Evolutionary conservation across 106 monocot genomes (phyloP).

Genomic region (Gastrodia elata): DNA sequence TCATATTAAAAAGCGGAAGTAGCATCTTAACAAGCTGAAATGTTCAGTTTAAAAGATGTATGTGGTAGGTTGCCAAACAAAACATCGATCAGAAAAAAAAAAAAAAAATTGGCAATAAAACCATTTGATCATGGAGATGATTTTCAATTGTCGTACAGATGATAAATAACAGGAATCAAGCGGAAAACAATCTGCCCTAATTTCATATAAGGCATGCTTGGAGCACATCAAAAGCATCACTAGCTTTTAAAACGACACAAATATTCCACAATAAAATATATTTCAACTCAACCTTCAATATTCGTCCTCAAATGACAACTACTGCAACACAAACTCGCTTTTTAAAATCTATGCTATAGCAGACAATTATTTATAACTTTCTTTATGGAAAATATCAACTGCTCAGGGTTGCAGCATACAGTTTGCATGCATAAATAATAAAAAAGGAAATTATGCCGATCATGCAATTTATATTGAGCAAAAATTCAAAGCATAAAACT

Average conservation of each 20-base stretch:
- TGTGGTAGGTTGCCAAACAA: not conserved
- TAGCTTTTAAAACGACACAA: not conserved
- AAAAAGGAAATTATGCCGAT: not conserved
- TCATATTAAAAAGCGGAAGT: not conserved
- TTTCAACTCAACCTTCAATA: not conserved
- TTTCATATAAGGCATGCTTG: not conserved
- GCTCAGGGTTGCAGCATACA: not conserved
- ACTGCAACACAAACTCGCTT: not conserved
- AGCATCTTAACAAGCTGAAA: not conserved
- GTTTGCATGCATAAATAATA: not conserved
- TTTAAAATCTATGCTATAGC: not conserved
- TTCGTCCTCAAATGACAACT: not conserved
- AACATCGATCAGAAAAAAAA: not conserved
- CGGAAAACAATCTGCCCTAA: not conserved
- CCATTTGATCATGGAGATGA: not conserved
- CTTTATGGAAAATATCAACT: too few species aligned
- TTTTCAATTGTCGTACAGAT: not conserved
- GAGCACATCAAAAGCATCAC: not conserved
- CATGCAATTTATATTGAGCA: not conserved
- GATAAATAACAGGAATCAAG: not conserved
- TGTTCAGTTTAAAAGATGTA: not conserved
- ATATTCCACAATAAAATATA: slow-evolving; percentile 1
- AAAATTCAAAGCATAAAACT: not conserved
- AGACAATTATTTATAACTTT: too few species aligned
- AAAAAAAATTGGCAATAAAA: not conserved